Percentiles rank a stretch among this genome's conserved stretches.
Evolutionary conservation across 2,329 filamentous ascomycete species (phyloP).

Genomic region (Madurella fahalii): DNA sequence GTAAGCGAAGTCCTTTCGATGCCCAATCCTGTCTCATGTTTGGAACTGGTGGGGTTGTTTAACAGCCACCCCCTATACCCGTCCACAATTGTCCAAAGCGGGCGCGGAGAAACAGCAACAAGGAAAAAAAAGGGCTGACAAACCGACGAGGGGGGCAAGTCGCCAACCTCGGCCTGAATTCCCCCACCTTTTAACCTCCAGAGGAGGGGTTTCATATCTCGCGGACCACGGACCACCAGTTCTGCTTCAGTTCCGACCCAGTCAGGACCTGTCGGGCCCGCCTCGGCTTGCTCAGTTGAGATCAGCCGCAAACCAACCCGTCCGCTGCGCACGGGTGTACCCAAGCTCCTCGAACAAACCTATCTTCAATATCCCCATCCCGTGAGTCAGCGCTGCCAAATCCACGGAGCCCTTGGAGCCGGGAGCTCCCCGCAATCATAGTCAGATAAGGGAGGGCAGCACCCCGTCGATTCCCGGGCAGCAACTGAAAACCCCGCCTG

Average conservation of each 20-base stretch:
- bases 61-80: constrained; percentile 13
- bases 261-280: background rate
- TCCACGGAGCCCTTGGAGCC: constrained; percentile 2
- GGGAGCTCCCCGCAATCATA: constrained; percentile 10
- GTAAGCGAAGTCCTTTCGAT: background rate
- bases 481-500: background rate
- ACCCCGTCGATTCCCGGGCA: too few species aligned
- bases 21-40: constrained; percentile 1
- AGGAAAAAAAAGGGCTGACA: constrained; percentile 7
- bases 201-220: background rate
- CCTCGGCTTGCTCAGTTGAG: constrained; percentile 19
- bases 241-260: background rate
- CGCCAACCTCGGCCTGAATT: constrained; percentile 2
- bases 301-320: constrained; percentile 13
- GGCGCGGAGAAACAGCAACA: constrained; percentile 8
- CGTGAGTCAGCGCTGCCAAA: background rate
- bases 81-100: background rate
- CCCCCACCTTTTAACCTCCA: background rate
- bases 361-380: too few species aligned
- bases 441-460: constrained; percentile 12
- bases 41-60: constrained; percentile 25
- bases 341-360: constrained; percentile 7
- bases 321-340: background rate
- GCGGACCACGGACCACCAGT: background rate
- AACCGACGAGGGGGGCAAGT: background rate